These are phyloP conservation scores for Phytophthora brassicae DNA, from an alignment of 352 stramenopile species.

Conservation along the genomic window DNA sequence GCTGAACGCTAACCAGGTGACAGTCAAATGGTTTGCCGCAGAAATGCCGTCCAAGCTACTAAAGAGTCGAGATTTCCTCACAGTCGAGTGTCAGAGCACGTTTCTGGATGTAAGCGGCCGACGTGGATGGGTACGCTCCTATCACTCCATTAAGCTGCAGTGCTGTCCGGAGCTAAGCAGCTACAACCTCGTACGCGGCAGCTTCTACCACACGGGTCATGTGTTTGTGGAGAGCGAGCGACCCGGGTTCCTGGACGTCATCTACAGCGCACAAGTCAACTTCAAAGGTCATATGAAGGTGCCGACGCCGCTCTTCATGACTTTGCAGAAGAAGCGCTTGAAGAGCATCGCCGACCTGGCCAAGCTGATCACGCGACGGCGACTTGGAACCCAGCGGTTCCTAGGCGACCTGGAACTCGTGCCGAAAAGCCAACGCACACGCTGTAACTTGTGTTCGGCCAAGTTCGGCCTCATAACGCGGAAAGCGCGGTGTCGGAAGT, in stretches of 20 bases:
- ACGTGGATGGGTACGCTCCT: constrained; percentile 68
- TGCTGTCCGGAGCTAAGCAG: constrained; percentile 58
- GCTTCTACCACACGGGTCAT: constrained; percentile 71
- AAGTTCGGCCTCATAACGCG: constrained; percentile 68
- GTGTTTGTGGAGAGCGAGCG: constrained; percentile 74
- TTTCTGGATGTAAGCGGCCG: constrained; percentile 63
- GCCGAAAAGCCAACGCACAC: constrained; percentile 51
- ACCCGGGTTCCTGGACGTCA: constrained; percentile 60
- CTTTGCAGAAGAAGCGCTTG: constrained; percentile 59
- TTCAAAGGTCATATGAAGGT: constrained; percentile 61
- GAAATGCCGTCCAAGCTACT: constrained; percentile 61
- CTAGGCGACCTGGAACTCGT: constrained; percentile 72
- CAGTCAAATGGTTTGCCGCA: constrained; percentile 62
- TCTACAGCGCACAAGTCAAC: constrained; percentile 64
- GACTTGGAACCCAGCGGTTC: constrained; percentile 54
- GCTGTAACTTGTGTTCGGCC: constrained; percentile 56
- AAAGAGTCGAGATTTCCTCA: constrained; percentile 72
- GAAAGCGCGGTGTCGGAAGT: constrained; percentile 65
- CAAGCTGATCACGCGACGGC: constrained; percentile 48
- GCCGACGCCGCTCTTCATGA: constrained; percentile 45
- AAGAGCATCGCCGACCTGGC: constrained; percentile 49
- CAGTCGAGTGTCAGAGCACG: constrained; percentile 75
- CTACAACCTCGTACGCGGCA: constrained; percentile 58
- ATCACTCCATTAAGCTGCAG: constrained; percentile 69
- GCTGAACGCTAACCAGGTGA: constrained; percentile 62